Base-by-base conservation (phyloP, 495 filamentous ascomycete species). In the Amphirosellinia nigrospora region DNA sequence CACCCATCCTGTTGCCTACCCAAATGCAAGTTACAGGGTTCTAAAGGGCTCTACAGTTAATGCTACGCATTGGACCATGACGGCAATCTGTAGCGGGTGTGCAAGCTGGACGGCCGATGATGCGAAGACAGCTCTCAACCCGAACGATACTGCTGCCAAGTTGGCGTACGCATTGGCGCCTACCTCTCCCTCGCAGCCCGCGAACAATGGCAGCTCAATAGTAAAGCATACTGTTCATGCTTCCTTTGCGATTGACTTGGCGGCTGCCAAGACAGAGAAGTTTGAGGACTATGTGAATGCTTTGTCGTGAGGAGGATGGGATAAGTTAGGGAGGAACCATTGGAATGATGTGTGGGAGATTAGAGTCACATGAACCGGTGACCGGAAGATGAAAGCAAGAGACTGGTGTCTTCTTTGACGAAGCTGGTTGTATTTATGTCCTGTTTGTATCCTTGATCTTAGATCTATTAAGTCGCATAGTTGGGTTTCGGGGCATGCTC, bases 51-150 rank as follows among this genome's bases (percentile, higher is more conserved):
- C 84, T 8, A 72, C 66, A 4, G 71, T 73, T 60, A 87, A 87
- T 68, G 76, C 72, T 34, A 86, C 85, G 4, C 83, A 86, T 71
- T 87, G 82, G 82, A 82, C 84, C 26, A 74, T 86, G 32, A 79
- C 80, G 13, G 81, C 82, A 0, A 76, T 82, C 13, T 86, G 83
- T 72, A 74, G 72, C 50, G 81, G 82, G 1, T 86, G 82, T 70
- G 84, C 79, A 56, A 76, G 77, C 23, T 83, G 80, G 80, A 36
- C 58, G 60, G 56, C 64, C 34, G 32, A 45, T 38, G 45, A 45
- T 34, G 56, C 61, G 30, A 72, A 68, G 38, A 70, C 72, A 4
- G 70, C 73, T 3, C 66, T 81, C 11, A 71, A 81, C 68, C 77
- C 79, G 19, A 77, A 77, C 52, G 75, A 77, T 28, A 61, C 21